phyloP scores from a whole-genome alignment of 352 stramenopile genomes.

The Elongisporangium senticosum region DNA sequence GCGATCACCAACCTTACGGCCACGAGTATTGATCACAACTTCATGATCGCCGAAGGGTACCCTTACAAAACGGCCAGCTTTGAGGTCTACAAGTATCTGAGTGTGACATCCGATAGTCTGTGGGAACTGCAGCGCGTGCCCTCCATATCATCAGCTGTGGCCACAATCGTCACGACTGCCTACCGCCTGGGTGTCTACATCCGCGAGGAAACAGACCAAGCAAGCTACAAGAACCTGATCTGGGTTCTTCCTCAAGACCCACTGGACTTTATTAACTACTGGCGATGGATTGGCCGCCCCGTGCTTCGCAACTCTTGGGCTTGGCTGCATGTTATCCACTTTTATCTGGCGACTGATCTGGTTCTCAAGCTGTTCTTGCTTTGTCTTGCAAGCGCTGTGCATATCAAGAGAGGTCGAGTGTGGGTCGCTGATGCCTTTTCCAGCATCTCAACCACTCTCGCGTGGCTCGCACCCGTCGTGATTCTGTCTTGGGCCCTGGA shows the following conservation, averaged over 20 bases:
- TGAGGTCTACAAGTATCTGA: conserved; percentile 14
- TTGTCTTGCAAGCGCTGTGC: conserved; percentile 27
- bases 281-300: conserved; percentile 9
- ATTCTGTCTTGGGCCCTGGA: conserved; percentile 37
- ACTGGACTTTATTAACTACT: conserved; percentile 8
- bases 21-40: conserved; percentile 11
- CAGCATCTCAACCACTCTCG: conserved; percentile 29
- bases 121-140: conserved; percentile 14
- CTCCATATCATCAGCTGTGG: not conserved
- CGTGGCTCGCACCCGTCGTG: conserved; percentile 26
- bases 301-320: conserved; percentile 32
- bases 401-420: conserved; percentile 21
- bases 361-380: conserved; percentile 31
- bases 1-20: conserved; percentile 19
- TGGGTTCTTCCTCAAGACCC: conserved; percentile 18
- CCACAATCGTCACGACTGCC: conserved; percentile 14
- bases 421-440: conserved; percentile 47
- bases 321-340: conserved; percentile 44
- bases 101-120: conserved; percentile 12
- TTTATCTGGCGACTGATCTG: conserved; percentile 31
- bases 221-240: conserved; percentile 24
- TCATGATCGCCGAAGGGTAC: conserved; percentile 21
- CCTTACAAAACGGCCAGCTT: conserved; percentile 21
- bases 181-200: conserved; percentile 31
- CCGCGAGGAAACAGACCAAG: conserved; percentile 19